Base-by-base conservation (phyloP, 2,329 filamentous ascomycete genomes). In the Fusarium begoniae region DNA sequence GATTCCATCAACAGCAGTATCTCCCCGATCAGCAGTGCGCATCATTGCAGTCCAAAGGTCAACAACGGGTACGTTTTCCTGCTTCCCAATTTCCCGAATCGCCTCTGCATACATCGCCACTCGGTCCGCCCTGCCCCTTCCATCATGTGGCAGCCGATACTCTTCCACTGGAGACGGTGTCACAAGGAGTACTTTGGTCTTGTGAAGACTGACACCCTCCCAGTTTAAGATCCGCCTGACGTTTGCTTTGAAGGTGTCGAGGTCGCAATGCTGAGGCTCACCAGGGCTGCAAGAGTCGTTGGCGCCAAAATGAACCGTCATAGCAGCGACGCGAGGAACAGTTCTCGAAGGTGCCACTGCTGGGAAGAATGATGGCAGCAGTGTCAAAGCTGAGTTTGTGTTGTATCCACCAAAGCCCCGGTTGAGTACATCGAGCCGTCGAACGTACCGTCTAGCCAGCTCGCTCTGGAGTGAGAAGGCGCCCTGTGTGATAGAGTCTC, bases 21-120 rank as follows among this genome's bases (percentile, higher is more conserved):
- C 45, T 22, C 13, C 40, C 57, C 45, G 14, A 2, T 18, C 18
- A n/a, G 57, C 28, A 10, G 44, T 53, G 20, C 37, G 57, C 35
- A 60, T 60, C 57, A 60, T 60, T 22, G 57, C 57, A 8, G 26
- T 26, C 57, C 57, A 60, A n/a, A 60, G 45, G n/a, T 60, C 57
- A 32, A 60, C 37, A 8, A 60, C 57, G 8, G 45, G 57, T 22
- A 60, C 12, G 2, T 53, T 60, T 22, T 53, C 57, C 6, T 22
- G 15, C 57, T 35, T 13, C 4, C 45, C 44, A 5, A 53, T 41
- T 1, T 53, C 57, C 37, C 57, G 37, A 41, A 60, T 53, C 7
- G 11, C 22, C 8, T 60, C 35, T 13, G 37, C 44, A 51, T 60
- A 60, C 26, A 53, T 35, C 2, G 45, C 57, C 6, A 53, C 57